phyloP scores from a whole-genome alignment of 257 asterid genomes.

The Gynochthodes officinalis region DNA sequence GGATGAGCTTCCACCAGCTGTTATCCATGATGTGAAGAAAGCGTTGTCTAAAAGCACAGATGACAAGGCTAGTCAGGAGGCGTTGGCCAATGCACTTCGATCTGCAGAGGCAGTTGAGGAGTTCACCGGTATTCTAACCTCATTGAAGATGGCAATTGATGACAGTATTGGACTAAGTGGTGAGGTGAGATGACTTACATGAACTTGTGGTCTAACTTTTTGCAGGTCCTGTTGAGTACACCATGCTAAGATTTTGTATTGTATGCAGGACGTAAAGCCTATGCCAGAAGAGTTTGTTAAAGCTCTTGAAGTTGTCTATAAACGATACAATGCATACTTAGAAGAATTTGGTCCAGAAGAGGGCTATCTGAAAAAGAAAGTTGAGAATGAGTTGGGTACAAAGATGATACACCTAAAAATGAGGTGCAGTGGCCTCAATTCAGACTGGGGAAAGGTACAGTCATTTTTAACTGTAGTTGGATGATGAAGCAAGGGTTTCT shows the following conservation, averaged over 20 bases:
- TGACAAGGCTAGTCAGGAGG: constrained; percentile 74
- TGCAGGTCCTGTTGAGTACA: constrained; percentile 13
- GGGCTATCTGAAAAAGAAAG: constrained; percentile 86
- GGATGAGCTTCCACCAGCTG: constrained; percentile 72
- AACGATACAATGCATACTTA: constrained; percentile 66
- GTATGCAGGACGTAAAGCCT: constrained; percentile 79
- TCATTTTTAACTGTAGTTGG: constrained; percentile 16
- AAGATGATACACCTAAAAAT: constrained; percentile 91
- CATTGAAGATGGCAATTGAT: constrained; percentile 86
- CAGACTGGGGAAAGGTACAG: constrained; percentile 97
- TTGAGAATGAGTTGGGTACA: constrained; percentile 84
- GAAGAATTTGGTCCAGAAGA: constrained; percentile 87
- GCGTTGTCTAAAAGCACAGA: constrained; percentile 74
- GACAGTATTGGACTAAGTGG: constrained; percentile 86
- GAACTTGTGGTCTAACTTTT: constrained; percentile 3
- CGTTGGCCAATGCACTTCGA: constrained; percentile 62
- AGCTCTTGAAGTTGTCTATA: constrained; percentile 61
- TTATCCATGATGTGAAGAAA: constrained; percentile 46
- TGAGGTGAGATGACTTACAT: constrained; percentile 51
- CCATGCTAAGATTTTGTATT: constrained; percentile 20
- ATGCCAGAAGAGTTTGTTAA: constrained; percentile 62
- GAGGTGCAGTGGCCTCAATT: constrained; percentile 88
- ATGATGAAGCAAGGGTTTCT: neutral
- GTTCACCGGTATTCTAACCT: constrained; percentile 60
- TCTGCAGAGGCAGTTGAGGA: constrained; percentile 98